phyloP scores from a whole-genome alignment of 768 basidiomycete species.

The Clitopilus passeckerianus region DNA sequence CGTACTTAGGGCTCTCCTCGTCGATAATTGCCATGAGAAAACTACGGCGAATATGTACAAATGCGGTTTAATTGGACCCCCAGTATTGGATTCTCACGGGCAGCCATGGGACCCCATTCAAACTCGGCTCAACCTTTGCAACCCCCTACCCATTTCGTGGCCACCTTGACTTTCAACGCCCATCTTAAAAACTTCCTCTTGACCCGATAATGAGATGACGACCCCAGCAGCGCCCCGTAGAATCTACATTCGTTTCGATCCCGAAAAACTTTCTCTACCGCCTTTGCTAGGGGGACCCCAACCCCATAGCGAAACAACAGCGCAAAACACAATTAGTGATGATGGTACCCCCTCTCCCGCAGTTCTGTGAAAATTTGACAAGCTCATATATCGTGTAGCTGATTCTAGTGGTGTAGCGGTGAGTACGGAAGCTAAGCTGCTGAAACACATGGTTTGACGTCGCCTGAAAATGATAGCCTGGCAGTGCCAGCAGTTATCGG shows the following conservation, averaged over 20 bases:
- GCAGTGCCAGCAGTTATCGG: not conserved
- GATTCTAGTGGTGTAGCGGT: not conserved
- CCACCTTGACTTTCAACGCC: not conserved
- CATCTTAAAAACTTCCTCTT: not conserved
- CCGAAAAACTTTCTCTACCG: constrained; percentile 11
- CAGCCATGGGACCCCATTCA: not conserved
- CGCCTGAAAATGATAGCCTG: constrained; percentile 19
- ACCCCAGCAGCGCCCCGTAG: not conserved
- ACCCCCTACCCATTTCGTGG: not conserved
- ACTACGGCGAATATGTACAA: not conserved
- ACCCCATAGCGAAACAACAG: constrained; percentile 5
- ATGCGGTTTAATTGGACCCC: constrained; percentile 1
- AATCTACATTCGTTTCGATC: constrained; percentile 11
- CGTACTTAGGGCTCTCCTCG: not conserved
- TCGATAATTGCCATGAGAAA: not conserved
- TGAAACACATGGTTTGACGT: constrained; percentile 11
- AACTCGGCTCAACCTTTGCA: not conserved
- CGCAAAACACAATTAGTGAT: constrained; percentile 7
- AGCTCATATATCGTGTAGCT: not conserved
- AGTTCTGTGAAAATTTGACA: not conserved
- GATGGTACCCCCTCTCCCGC: not conserved
- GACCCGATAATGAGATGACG: not conserved
- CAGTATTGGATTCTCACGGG: not conserved
- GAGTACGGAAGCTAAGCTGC: not conserved
- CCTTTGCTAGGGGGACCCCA: constrained; percentile 13